These are phyloP conservation scores for Manihot esculenta DNA, from an alignment of 441 rosid genomes.

Conservation along the genomic window DNA sequence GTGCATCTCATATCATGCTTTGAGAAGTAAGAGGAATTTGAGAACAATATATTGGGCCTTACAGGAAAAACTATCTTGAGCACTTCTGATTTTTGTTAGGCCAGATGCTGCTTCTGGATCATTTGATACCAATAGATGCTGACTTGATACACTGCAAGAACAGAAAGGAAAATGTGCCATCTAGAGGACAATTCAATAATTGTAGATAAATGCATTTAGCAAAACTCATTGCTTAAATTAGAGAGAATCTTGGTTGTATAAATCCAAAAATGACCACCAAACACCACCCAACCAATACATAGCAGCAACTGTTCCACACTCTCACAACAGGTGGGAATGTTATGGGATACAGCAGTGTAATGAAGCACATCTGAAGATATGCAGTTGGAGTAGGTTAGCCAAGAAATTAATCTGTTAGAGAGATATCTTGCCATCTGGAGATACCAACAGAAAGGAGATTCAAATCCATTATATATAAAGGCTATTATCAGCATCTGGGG, in stretches of 20 bases:
- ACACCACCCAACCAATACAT: background rate
- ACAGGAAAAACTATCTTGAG: slow-evolving; percentile 30
- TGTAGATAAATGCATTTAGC: slow-evolving; percentile 9
- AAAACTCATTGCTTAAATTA: background rate
- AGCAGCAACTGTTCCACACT: background rate
- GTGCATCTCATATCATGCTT: too few relatives aligned
- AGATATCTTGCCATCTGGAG: too few relatives aligned
- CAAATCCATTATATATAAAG: too few relatives aligned
- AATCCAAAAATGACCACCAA: background rate
- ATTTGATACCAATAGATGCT: slow-evolving; percentile 21
- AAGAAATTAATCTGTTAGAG: too few relatives aligned
- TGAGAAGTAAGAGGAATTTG: slow-evolving; percentile 15
- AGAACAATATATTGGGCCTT: slow-evolving; percentile 25
- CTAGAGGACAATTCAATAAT: background rate
- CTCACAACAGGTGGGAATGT: background rate
- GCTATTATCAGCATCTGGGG: too few relatives aligned
- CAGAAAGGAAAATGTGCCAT: slow-evolving; percentile 8
- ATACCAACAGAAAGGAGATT: too few relatives aligned
- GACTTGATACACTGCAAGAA: slow-evolving; percentile 40
- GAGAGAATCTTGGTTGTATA: background rate
- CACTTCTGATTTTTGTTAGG: slow-evolving; percentile 26
- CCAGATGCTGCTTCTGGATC: slow-evolving; percentile 32
- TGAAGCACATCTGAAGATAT: slow-evolving; percentile 4
- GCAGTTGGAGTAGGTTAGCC: too few relatives aligned
- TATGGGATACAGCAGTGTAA: background rate